Evolutionary conservation across 257 asterid species (phyloP), one percentile per base, ranked within the genome.

Genomic region (Cynanchum wilfordii): DNA sequence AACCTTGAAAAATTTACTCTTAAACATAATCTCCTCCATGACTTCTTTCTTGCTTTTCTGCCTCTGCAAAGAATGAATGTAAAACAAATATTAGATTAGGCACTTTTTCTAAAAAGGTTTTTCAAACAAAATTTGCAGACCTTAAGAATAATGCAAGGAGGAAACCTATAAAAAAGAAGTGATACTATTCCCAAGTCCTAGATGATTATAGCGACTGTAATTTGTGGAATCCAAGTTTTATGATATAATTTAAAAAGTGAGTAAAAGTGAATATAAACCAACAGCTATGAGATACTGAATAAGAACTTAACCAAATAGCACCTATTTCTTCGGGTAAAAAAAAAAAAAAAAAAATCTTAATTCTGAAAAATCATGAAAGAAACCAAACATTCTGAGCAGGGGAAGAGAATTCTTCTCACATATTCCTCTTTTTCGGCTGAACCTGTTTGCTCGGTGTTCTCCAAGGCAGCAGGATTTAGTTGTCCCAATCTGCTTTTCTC

Each of bases 1-100:
- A 73, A 95, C 99, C 99, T 95, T 95, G 85, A 84, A 92, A 82
- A 82, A 86, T 86, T 95, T 95, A 91, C 99, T 95, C 86, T 95
- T 95, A 38, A 74, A 73, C 25, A 92, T 95, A 54, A 95, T 79
- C 74, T 95, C 99, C 73, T 85, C 89, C 99, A 90, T 92, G 79
- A 90, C 96, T 87, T 95, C 98, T 84, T 92, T 95, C 89, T 92
- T 92, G 88, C 85, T 90, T 85, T 92, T 95, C 47, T 73, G 92
- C 83, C 86, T 86, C 99, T 95, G 96, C 79, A 83, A 78, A 47
- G 72, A 74, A 49, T 74, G 73, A 54, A 74, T 24, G 33, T 29
- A 66, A 40, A 64, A 75, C 49, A 27, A 0, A 59, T 66, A 20
- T 86, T 73, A 83, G 83, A 74, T 72, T 68, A 75, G 60, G 63